Conservation (phyloP, 2,329 filamentous ascomycete species). For the Penicillium sp. region DNA sequence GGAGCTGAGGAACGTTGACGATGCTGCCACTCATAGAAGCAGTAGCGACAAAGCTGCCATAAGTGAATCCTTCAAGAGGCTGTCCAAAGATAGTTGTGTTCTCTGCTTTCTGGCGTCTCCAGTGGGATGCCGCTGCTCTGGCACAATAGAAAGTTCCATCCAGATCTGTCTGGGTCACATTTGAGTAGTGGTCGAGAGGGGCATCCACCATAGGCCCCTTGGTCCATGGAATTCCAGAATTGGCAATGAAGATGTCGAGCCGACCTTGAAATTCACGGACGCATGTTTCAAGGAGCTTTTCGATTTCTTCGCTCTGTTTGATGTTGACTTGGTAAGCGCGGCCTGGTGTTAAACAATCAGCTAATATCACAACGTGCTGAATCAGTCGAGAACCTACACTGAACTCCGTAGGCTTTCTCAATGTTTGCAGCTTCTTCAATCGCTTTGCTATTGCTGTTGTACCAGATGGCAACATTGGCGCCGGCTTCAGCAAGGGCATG, state of each 20-base stretch:
- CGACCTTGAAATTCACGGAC: constrained; percentile 69
- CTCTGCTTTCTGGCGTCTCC: constrained; percentile 68
- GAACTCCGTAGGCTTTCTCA: constrained; percentile 65
- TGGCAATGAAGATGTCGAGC: constrained; percentile 77
- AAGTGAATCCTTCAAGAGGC: constrained; percentile 59
- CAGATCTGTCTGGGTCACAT: constrained; percentile 70
- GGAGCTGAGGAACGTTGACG: constrained; percentile 73
- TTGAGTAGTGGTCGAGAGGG: constrained; percentile 62
- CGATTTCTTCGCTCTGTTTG: constrained; percentile 43
- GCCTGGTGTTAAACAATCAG: constrained; percentile 41
- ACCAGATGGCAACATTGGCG: constrained; percentile 72
- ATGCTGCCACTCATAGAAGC: constrained; percentile 78
- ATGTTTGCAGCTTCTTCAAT: constrained; percentile 63
- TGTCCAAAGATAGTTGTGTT: constrained; percentile 63
- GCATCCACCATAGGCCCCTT: constrained; percentile 68
- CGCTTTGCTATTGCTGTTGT: constrained; percentile 68
- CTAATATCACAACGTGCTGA: background rate
- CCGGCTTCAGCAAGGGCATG: constrained; percentile 68
- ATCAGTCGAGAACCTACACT: constrained; percentile 38
- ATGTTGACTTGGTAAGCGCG: constrained; percentile 53
- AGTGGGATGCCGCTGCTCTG: constrained; percentile 67
- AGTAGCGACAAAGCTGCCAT: constrained; percentile 74
- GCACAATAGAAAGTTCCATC: constrained; percentile 79
- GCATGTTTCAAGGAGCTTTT: constrained; percentile 42
- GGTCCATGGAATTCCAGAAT: constrained; percentile 74